These are phyloP conservation scores for Trichoderma sp. DNA, from an alignment of 2,329 filamentous ascomycete species.

Conservation along the genomic window DNA sequence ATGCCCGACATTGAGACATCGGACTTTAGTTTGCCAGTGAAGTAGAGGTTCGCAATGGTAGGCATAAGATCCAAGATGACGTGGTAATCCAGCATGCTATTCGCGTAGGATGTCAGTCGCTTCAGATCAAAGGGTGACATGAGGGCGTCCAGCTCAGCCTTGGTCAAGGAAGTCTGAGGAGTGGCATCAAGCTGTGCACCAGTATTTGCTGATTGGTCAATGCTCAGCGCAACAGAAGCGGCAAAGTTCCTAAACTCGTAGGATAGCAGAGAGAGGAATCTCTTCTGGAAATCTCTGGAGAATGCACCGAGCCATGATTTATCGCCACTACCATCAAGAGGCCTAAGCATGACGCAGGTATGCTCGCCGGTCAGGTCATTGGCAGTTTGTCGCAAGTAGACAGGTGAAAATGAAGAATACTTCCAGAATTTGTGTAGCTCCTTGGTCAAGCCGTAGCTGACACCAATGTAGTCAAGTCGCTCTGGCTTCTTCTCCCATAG, in stretches of 20 bases:
- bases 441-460: constrained; percentile 88
- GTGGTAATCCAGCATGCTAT: constrained; percentile 97
- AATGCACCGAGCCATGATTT: constrained; percentile 86
- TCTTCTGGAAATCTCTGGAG: constrained; percentile 85
- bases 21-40: constrained; percentile 69
- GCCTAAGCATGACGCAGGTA: constrained; percentile 93
- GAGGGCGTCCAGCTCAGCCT: constrained; percentile 70
- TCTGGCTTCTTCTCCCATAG: constrained; percentile 79
- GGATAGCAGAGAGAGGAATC: constrained; percentile 86
- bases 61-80: constrained; percentile 93
- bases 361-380: constrained; percentile 98
- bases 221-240: constrained; percentile 74
- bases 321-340: constrained; percentile 67
- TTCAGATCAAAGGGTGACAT: constrained; percentile 94
- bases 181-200: constrained; percentile 64
- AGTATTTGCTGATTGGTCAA: constrained; percentile 78
- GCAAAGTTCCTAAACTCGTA: constrained; percentile 89
- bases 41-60: constrained; percentile 77
- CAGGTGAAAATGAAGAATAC: constrained; percentile 76
- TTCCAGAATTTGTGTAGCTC: constrained; percentile 97
- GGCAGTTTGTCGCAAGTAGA: constrained; percentile 91
- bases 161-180: constrained; percentile 59
- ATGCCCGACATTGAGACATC: constrained; percentile 73
- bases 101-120: constrained; percentile 89
- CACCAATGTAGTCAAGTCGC: constrained; percentile 85